These are phyloP conservation scores for Otatea glauca DNA, from an alignment of 176 grass and related monocot genomes.

Conservation along the genomic window DNA sequence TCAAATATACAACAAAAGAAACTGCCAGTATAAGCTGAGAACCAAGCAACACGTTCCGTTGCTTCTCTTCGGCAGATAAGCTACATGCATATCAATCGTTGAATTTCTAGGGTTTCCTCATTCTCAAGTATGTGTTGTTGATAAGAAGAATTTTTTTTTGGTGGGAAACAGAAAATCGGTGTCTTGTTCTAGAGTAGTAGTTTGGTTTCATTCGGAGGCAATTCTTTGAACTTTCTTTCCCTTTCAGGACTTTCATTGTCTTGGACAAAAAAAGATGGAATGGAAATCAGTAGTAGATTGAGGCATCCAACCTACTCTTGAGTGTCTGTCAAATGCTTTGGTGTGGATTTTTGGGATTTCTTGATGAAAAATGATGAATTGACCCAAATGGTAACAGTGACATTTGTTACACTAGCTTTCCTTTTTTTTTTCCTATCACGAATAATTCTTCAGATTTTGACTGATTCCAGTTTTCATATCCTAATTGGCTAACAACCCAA, in stretches of 20 bases:
- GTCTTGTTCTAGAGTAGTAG: slow-evolving; percentile 40
- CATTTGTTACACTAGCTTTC: slow-evolving; percentile 14
- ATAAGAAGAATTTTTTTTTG: slow-evolving; percentile 38
- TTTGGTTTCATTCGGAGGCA: slow-evolving; percentile 32
- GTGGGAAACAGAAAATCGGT: slow-evolving; percentile 23
- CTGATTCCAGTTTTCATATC: slow-evolving; percentile 9
- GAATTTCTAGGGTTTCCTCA: slow-evolving; percentile 36
- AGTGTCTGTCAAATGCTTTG: slow-evolving; percentile 42
- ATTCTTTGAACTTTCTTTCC: slow-evolving; percentile 44
- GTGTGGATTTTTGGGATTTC: slow-evolving; percentile 14
- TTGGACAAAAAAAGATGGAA: not conserved
- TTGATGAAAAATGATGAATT: slow-evolving; percentile 24
- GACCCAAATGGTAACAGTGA: slow-evolving; percentile 1
- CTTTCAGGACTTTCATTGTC: slow-evolving; percentile 50
- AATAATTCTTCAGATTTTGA: slow-evolving; percentile 30
- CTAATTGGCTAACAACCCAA: slow-evolving; percentile 16
- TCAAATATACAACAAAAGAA: slow-evolving; percentile 24
- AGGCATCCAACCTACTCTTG: slow-evolving; percentile 33
- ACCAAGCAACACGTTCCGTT: slow-evolving; percentile 30
- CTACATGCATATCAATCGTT: slow-evolving; percentile 14
- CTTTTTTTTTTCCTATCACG: not conserved
- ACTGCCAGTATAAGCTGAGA: not conserved
- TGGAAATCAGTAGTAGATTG: slow-evolving; percentile 20
- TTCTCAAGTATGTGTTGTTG: slow-evolving; percentile 51
- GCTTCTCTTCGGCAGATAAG: slow-evolving; percentile 28